Conservation (phyloP, 2,329 filamentous ascomycete species). For the Plectosphaerella cucumerina region DNA sequence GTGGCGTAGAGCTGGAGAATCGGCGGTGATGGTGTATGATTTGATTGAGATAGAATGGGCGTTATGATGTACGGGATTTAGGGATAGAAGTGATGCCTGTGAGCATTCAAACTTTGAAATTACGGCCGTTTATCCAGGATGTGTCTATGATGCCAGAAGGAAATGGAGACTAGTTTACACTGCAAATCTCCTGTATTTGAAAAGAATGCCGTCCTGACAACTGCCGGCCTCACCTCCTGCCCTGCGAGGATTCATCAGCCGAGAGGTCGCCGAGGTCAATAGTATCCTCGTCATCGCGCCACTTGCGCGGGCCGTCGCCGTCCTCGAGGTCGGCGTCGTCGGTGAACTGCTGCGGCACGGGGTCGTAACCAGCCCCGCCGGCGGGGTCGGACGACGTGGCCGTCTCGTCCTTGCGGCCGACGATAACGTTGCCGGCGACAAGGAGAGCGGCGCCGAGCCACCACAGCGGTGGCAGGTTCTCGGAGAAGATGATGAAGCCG, state of each 20-base stretch:
- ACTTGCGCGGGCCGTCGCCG: neutral
- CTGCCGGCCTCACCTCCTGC: neutral
- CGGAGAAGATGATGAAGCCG: slow-evolving; percentile 66
- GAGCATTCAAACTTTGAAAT: too few species aligned
- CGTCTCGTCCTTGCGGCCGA: slow-evolving; percentile 63
- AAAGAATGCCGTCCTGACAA: neutral
- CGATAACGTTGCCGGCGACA: slow-evolving; percentile 73
- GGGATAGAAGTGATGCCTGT: too few species aligned
- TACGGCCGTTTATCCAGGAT: too few species aligned
- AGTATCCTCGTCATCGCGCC: slow-evolving; percentile 26
- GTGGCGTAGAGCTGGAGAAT: slow-evolving; percentile 39
- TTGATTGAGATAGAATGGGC: neutral
- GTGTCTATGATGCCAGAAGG: too few species aligned
- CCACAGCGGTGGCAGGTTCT: slow-evolving; percentile 69
- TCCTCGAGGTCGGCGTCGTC: neutral
- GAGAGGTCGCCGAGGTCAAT: slow-evolving; percentile 25
- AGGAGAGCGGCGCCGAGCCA: slow-evolving; percentile 70
- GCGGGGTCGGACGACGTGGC: slow-evolving; percentile 3
- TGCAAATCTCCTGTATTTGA: too few species aligned
- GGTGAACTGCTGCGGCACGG: slow-evolving; percentile 19
- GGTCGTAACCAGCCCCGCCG: slow-evolving; percentile 20
- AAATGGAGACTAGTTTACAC: too few species aligned
- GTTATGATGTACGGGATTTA: too few species aligned
- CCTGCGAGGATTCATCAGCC: slow-evolving; percentile 8
- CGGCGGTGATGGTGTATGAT: slow-evolving; percentile 16